A percentile compares a stretch with the other conserved stretches of the same genome.
These are phyloP conservation scores for Avena sativa DNA, from an alignment of 176 grass and related monocot species.

Conservation along the genomic window DNA sequence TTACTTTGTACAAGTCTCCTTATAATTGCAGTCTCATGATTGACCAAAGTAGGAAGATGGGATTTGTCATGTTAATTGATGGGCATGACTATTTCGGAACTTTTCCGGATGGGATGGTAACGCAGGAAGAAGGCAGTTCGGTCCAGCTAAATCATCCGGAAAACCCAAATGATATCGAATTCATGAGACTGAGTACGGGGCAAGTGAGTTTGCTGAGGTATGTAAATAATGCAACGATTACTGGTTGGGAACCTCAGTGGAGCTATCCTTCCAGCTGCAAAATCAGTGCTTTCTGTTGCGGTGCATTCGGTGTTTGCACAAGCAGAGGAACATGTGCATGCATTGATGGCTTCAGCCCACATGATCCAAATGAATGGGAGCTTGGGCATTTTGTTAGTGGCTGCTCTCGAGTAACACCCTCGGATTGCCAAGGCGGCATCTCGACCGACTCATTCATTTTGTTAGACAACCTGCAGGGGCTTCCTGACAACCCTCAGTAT, in stretches of 20 bases:
- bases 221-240: not conserved
- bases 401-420: conserved; percentile 28
- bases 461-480: conserved; percentile 31
- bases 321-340: conserved; percentile 33
- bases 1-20: not conserved
- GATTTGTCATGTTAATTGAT: conserved; percentile 46
- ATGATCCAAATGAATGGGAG: conserved; percentile 11
- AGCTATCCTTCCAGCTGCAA: conserved; percentile 52
- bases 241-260: conserved; percentile 41
- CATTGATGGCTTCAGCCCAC: conserved; percentile 43
- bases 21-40: conserved; percentile 43
- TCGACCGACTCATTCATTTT: conserved; percentile 21
- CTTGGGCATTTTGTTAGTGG: conserved; percentile 32
- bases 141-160: conserved; percentile 20
- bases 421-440: not conserved
- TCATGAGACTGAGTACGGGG: conserved; percentile 25
- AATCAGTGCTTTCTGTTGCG: conserved; percentile 45
- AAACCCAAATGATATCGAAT: conserved; percentile 21
- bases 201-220: conserved; percentile 43
- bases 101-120: conserved; percentile 56
- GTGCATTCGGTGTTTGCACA: conserved; percentile 39
- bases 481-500: conserved; percentile 41
- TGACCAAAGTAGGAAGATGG: conserved; percentile 36
- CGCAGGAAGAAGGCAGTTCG: not conserved
- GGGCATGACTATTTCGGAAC: not conserved